A percentile compares a stretch with the other conserved stretches of the same genome.
These are phyloP conservation scores for Colletotrichum incanum DNA, from an alignment of 2,329 filamentous ascomycete species.

Conservation along the genomic window DNA sequence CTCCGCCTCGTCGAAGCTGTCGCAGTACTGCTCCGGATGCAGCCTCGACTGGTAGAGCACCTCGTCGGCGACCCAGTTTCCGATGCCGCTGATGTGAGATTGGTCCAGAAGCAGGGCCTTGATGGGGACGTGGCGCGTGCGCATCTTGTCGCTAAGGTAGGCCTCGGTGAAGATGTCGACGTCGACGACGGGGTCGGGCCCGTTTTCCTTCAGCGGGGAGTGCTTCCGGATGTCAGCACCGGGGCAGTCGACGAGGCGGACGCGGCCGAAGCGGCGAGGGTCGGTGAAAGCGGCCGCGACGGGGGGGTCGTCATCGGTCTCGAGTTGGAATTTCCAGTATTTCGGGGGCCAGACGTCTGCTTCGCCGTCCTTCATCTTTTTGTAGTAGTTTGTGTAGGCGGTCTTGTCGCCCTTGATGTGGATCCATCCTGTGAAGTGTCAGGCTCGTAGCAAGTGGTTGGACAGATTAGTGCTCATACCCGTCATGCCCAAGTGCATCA, in stretches of 20 bases:
- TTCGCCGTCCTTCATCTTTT: constrained; percentile 74
- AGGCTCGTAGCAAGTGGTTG: neutral
- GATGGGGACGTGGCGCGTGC: constrained; percentile 84
- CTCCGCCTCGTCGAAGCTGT: constrained; percentile 82
- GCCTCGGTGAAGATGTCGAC: constrained; percentile 81
- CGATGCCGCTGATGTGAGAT: constrained; percentile 89
- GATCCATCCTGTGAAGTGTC: constrained; percentile 76
- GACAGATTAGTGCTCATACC: constrained; percentile 53
- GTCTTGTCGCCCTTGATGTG: constrained; percentile 86
- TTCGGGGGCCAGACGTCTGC: constrained; percentile 86
- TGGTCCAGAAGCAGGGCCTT: constrained; percentile 94
- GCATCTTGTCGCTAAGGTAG: constrained; percentile 82
- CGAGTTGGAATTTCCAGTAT: constrained; percentile 88
- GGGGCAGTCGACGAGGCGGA: constrained; percentile 86
- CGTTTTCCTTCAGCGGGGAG: constrained; percentile 89
- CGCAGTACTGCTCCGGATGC: constrained; percentile 93
- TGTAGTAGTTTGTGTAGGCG: constrained; percentile 87
- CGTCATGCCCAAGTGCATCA: constrained; percentile 90
- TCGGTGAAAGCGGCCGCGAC: constrained; percentile 87
- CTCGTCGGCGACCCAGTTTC: constrained; percentile 98
- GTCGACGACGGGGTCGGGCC: constrained; percentile 92
- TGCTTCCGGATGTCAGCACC: constrained; percentile 82
- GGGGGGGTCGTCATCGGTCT: constrained; percentile 69
- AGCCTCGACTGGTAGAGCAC: constrained; percentile 90
- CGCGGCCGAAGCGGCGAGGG: constrained; percentile 81